Conservation (phyloP, 2,329 filamentous ascomycete species). For the Thelonectria blattea region DNA sequence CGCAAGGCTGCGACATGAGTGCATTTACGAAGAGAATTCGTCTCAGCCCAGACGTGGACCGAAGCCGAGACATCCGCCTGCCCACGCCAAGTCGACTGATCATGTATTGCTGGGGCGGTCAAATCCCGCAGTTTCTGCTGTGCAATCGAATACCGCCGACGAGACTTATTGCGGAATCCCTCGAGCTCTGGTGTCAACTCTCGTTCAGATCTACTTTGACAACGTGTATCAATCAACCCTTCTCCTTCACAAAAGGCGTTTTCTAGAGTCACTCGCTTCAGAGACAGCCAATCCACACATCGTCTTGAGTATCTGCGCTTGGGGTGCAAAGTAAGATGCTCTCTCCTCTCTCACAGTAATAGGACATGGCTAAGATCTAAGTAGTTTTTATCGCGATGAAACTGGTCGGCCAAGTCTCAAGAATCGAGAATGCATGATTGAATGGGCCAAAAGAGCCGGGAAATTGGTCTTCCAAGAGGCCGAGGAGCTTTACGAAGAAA, state of each 20-base stretch:
- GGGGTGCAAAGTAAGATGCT: slow-evolving; percentile 27
- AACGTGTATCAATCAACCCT: slow-evolving; percentile 28
- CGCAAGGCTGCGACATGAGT: slow-evolving; percentile 4
- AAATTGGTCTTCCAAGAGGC: slow-evolving; percentile 20
- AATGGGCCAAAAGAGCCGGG: slow-evolving; percentile 27
- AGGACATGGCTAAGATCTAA: not conserved
- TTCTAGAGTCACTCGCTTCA: not conserved
- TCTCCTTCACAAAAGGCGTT: slow-evolving; percentile 8
- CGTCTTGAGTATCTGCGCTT: slow-evolving; percentile 25
- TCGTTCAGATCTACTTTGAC: slow-evolving; percentile 22
- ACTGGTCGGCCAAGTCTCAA: not conserved
- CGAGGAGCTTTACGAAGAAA: slow-evolving; percentile 22
- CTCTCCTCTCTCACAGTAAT: accelerated
- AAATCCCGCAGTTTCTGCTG: not conserved
- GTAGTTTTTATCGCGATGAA: slow-evolving; percentile 26
- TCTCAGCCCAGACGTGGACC: not conserved
- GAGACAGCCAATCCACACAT: slow-evolving; percentile 5
- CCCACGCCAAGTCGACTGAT: not conserved
- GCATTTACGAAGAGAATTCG: slow-evolving; percentile 6
- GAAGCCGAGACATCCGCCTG: not conserved
- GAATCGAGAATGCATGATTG: not conserved
- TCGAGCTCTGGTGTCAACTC: not conserved
- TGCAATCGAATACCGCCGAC: too few relatives aligned
- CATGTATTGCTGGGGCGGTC: too few relatives aligned
- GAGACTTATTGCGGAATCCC: not conserved